Percentiles rank a stretch among this genome's conserved stretches.
Conservation (phyloP, 163 green algal genomes). For the Picocystis sp. region DNA sequence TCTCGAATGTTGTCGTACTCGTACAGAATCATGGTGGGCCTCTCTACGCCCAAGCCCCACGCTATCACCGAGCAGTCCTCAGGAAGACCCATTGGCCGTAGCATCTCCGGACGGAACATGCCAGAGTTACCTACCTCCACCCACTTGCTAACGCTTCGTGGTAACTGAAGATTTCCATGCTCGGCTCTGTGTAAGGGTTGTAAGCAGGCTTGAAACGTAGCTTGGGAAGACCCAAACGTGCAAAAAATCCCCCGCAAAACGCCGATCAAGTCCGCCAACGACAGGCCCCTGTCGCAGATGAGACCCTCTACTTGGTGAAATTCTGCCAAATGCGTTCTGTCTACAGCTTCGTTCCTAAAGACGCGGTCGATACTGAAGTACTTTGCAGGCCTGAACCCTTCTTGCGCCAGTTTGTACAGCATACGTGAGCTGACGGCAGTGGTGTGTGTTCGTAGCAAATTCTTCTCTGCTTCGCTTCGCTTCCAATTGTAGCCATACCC, state of each 20-base stretch:
- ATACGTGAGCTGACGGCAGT: slow-evolving; percentile 93
- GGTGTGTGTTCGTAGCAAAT: slow-evolving; percentile 96
- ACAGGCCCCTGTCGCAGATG: slow-evolving; percentile 79
- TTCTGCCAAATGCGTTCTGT: slow-evolving; percentile 94
- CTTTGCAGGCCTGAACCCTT: slow-evolving; percentile 64
- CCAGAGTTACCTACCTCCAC: slow-evolving; percentile 89
- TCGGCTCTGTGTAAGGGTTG: slow-evolving; percentile 98
- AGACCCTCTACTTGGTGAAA: slow-evolving; percentile 91
- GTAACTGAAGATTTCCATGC: slow-evolving; percentile 96
- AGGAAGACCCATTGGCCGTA: slow-evolving; percentile 93
- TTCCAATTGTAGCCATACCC: slow-evolving; percentile 95
- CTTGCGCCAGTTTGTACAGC: slow-evolving; percentile 74
- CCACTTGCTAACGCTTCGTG: slow-evolving; percentile 45
- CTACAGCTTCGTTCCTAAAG: slow-evolving; percentile 93
- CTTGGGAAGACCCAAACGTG: slow-evolving; percentile 68
- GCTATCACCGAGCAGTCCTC: slow-evolving; percentile 93
- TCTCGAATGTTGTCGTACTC: slow-evolving; percentile 98
- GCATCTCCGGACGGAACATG: slow-evolving; percentile 99
- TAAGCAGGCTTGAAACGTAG: slow-evolving; percentile 98
- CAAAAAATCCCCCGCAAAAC: slow-evolving; percentile 72
- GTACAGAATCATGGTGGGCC: slow-evolving; percentile 98
- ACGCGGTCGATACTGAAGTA: slow-evolving; percentile 98
- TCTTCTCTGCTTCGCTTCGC: slow-evolving; percentile 87
- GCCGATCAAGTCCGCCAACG: slow-evolving; percentile 84
- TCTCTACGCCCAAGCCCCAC: slow-evolving; percentile 89